Base-by-base conservation (phyloP, 495 filamentous ascomycete species). In the Podospora didyma region DNA sequence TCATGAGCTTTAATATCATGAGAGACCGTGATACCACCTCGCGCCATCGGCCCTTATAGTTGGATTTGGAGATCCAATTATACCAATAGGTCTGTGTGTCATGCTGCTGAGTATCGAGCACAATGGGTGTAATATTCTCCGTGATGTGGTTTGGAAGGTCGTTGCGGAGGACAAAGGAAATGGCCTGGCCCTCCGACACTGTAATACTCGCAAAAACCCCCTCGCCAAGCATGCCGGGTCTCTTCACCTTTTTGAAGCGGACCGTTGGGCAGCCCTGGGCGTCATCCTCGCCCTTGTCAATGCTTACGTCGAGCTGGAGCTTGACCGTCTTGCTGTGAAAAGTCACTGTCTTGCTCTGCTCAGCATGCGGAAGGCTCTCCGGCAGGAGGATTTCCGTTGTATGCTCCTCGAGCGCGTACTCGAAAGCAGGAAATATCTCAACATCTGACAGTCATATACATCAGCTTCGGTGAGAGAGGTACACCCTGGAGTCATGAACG, bases 1-100 rank as follows among this genome's bases (percentile, higher is more conserved):
- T 89, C 52, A 90, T 73, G 61, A 90, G 70, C 62, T 90, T 90
- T 39, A 90, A 64, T 46, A 88, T 85, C 73, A 90, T 78, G 31
- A 90, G 72, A 58, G 83, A 86, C 48, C 87, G 75, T 42, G 75
- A 73, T 5, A 90, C 85, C 3, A 86, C 82, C 62, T 89, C 86
- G 24, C 84, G 75, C 75, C 86, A 90, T 35, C 81, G 81, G 22
- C 87, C 87, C 57, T 85, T 85, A 62, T 89, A 90, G 34, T 76
- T 81, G 67, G 79, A 82, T 61, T 84, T 82, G 39, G 79, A 78
- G 39, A 87, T 85, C 85, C 87, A 90, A 53, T 86, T 82, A 51
- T 76, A 81, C 87, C 87, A 90, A 61, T 73, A 90, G 9, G 73
- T 71, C 51, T 82, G 83, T 0, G 87, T 89, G 54, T 84, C 81